Percentiles rank a stretch among this genome's conserved stretches.
These are phyloP conservation scores for Daldinia bambusicola DNA, from an alignment of 495 filamentous ascomycete genomes.

Conservation along the genomic window DNA sequence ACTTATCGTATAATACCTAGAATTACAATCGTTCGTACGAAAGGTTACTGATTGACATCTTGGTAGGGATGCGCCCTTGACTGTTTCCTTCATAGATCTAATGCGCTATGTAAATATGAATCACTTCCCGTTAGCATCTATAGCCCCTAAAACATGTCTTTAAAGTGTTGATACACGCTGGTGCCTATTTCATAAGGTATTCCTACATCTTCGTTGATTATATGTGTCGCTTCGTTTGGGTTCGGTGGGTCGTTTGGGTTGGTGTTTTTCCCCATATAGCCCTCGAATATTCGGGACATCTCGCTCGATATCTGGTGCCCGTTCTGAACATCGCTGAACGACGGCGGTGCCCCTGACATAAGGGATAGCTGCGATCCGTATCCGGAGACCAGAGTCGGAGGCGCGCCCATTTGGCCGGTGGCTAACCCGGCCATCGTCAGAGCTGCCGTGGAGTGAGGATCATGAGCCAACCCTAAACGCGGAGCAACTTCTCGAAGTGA, in stretches of 20 bases:
- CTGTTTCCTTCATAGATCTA: background rate
- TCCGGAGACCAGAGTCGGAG: constrained; percentile 22
- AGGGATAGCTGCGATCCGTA: constrained; percentile 31
- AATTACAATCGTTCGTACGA: no score
- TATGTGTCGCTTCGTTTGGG: constrained; percentile 5
- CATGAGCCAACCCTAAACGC: constrained; percentile 71
- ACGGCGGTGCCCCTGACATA: constrained; percentile 22
- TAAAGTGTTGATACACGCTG: constrained; percentile 49
- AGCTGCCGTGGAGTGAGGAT: constrained; percentile 46
- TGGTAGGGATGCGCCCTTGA: no score
- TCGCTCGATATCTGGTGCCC: constrained; percentile 57
- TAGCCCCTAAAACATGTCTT: constrained; percentile 45
- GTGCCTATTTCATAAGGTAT: constrained; percentile 29
- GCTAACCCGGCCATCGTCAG: constrained; percentile 50
- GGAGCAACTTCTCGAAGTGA: constrained; percentile 83
- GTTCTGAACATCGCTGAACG: constrained; percentile 43
- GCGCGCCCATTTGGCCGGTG: constrained; percentile 36
- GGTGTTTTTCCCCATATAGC: constrained; percentile 47
- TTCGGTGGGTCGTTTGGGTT: constrained; percentile 24
- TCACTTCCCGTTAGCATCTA: background rate
- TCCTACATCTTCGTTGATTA: constrained; percentile 6
- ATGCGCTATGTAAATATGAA: constrained; percentile 6
- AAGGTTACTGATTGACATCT: no score
- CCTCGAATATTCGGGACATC: constrained; percentile 60
- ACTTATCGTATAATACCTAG: no score